Base-by-base conservation (phyloP, 208 protist species). In the Spongospora subterranea region DNA sequence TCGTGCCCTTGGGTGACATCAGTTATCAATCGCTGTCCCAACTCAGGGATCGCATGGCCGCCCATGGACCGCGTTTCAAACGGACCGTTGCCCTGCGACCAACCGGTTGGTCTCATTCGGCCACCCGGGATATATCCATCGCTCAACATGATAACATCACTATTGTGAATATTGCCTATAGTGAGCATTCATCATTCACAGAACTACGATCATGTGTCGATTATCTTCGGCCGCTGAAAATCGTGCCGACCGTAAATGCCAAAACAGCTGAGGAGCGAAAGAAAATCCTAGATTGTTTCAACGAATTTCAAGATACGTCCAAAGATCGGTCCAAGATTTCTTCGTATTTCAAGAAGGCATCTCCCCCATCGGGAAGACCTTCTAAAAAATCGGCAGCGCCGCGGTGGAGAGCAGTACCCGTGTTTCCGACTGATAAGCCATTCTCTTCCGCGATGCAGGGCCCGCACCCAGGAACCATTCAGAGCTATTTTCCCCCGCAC, bases 281-380 rank as follows among this genome's bases (percentile, higher is more conserved):
- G 6, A 6, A n/a, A 13, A 82, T 82, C 35, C n/a, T 82, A n/a
- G n/a, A 82, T n/a, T 35, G n/a, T 43, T 82, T 82, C 71, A 82
- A 82, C n/a, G 71, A 35, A 13, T 43, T 82, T 82, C 6, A 20
- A 13, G 71, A 82, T 43, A 82, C 71, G 35, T 82, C 71, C 17
- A 82, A 82, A 43, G 71, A 82, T n/a, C n/a, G 40, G 6, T 82
- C 71, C 17, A 82, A 82, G 71, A 82, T 82, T 20, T 82, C 71
- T 6, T 82, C 71, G n/a, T 82, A 82, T 35, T 82, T 82, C 71
- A 6, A 82, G 71, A 82, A 82, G 71, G 71, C 71, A 20, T 6
- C 71, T 20, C 35, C 71, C 6, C 71, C 71, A 20, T 35, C n/a
- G 35, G 71, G 71, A 35, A 6, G 71, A 6, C n/a, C n/a, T 6